Base-by-base conservation (phyloP, 305 asterid genomes). In the Fraxinus ornus region DNA sequence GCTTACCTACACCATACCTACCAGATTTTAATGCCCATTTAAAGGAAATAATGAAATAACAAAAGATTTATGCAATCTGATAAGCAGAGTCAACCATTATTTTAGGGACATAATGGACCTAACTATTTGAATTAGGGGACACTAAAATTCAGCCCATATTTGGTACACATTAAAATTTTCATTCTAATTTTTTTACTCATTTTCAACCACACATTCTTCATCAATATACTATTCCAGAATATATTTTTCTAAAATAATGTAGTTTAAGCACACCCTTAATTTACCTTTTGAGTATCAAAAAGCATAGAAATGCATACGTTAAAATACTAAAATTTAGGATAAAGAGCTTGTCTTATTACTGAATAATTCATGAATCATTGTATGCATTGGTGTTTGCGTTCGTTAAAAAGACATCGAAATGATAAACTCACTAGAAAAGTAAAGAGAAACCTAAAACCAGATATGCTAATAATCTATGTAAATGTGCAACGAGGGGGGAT, bases 331-430 rank as follows among this genome's bases (percentile, higher is more conserved):
- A 36, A 36, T 36, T 1, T 36, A 36, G 41, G 41, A 36, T 36
- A 49, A 33, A 77, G 81, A 84, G 75, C 47, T 78, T 76, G 74
- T 36, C 21, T 71, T 33, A 12, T 82, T 82, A 74, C 44, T 68
- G 5, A 8, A 41, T 72, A 35, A 80, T 80, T 76, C 15, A 22
- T 36, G 80, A 80, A 83, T 83, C 78, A 80, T 86, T 64, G 80
- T 19, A 30, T 35, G 60, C 79, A 75, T 77, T 77, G 84, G 76
- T 55, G 66, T 77, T 64, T 47, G 39, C 44, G 78, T 44, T 72
- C 33, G 19, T 15, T n/a, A 8, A 13, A 22, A 60, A 57, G 26
- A 55, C 32, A 17, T 19, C n/a, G 37, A 71, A 9, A 32, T 13
- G n/a, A 19, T 55, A 44, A 55, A 22, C 44, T 83, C 70, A 74